Percentiles rank a stretch among this genome's conserved stretches.
These are phyloP conservation scores for Suhomyces chickasaworum DNA, from an alignment of 1,139 yeast species.

Conservation along the genomic window DNA sequence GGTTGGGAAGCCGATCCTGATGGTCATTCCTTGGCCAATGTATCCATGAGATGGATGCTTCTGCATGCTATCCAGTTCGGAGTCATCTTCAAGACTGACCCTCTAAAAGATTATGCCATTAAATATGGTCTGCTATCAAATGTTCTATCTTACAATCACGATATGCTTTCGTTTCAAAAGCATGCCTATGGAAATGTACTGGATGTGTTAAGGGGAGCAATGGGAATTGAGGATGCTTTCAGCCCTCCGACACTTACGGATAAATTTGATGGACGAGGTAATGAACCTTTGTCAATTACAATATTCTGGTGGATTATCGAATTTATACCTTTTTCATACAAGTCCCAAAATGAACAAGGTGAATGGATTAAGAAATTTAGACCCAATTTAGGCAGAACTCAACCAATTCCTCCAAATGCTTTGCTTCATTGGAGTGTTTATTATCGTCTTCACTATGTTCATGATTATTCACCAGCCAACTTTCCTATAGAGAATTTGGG, in stretches of 20 bases:
- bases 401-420: conserved; percentile 51
- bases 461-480: conserved; percentile 48
- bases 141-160: conserved; percentile 51
- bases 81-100: conserved; percentile 42
- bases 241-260: conserved; percentile 15
- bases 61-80: conserved; percentile 54
- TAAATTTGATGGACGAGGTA: conserved; percentile 40
- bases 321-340: conserved; percentile 54
- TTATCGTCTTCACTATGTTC: conserved; percentile 51
- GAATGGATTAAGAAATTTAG: conserved; percentile 48
- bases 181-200: background rate
- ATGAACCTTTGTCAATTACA: conserved; percentile 20
- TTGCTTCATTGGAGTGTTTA: conserved; percentile 63
- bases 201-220: background rate
- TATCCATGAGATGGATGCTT: conserved; percentile 62
- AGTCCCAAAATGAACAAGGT: conserved; percentile 46
- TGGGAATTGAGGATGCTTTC: background rate
- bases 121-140: conserved; percentile 40
- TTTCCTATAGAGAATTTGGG: conserved; percentile 38
- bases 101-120: conserved; percentile 40
- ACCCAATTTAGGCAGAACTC: conserved; percentile 56
- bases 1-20: conserved; percentile 52
- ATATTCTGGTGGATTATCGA: conserved; percentile 65
- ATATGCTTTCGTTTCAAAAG: conserved; percentile 30
- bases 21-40: conserved; percentile 31